Evolutionary conservation across 164 flowering plant species (phyloP).

Genomic region (Aristolochia contorta): DNA sequence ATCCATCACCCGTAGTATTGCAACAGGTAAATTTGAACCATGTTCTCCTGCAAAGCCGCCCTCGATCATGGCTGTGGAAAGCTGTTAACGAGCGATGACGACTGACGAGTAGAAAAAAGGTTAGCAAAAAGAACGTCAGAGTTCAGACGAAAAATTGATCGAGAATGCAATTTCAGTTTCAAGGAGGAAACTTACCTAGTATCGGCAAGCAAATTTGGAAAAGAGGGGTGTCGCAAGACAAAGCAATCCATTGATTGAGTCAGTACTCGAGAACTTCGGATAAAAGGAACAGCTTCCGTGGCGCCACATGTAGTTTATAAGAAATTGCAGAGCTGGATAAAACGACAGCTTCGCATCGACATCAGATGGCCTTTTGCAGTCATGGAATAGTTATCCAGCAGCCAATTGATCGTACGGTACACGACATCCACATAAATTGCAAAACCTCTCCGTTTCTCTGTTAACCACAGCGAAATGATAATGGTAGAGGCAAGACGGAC

Average conservation of each 20-base stretch:
- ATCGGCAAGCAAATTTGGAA: slow-evolving; percentile 15
- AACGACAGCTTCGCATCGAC: too few species aligned
- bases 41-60: slow-evolving; percentile 11
- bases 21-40: slow-evolving; percentile 17
- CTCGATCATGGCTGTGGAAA: slow-evolving; percentile 7
- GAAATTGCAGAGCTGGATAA: too few species aligned
- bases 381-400: too few species aligned
- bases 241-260: not conserved
- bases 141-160: not conserved
- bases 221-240: not conserved
- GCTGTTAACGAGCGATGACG: slow-evolving; percentile 12
- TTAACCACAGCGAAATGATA: too few species aligned
- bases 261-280: not conserved
- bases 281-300: slow-evolving; percentile 20
- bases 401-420: too few species aligned
- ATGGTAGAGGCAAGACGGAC: too few species aligned
- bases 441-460: too few species aligned
- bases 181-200: slow-evolving; percentile 40
- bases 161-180: not conserved
- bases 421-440: too few species aligned
- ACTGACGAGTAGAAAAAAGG: slow-evolving; percentile 13
- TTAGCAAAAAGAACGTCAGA: too few species aligned
- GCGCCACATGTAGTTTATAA: too few species aligned
- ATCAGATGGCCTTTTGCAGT: too few species aligned
- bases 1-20: slow-evolving; percentile 22